Percentiles rank a stretch among this genome's conserved stretches.
Conservation (phyloP, 2,329 filamentous ascomycete species). For the Aspergillus fischeri region DNA sequence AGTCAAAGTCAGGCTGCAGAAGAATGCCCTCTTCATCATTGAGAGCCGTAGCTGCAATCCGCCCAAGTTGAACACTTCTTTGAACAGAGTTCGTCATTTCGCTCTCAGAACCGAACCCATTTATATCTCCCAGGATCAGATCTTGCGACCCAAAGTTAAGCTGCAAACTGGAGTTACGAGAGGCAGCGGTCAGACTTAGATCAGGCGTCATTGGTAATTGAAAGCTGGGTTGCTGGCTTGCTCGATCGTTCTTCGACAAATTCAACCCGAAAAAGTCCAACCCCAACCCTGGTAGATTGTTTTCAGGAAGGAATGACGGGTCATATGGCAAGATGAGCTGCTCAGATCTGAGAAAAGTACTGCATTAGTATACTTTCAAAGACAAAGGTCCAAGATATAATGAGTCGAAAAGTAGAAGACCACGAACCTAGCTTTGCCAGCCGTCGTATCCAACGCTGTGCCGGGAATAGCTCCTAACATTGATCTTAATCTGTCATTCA, state of each 20-base stretch:
- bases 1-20: slow-evolving; percentile 55
- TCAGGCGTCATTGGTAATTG: slow-evolving; percentile 32
- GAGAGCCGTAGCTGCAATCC: slow-evolving; percentile 19
- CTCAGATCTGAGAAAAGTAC: slow-evolving; percentile 54
- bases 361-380: neutral
- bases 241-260: slow-evolving; percentile 28
- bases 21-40: slow-evolving; percentile 45
- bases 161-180: slow-evolving; percentile 29
- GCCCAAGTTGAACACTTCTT: slow-evolving; percentile 28
- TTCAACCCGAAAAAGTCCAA: slow-evolving; percentile 48
- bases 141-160: slow-evolving; percentile 49
- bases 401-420: slow-evolving; percentile 24
- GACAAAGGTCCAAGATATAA: neutral
- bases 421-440: slow-evolving; percentile 64
- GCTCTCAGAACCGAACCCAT: slow-evolving; percentile 39
- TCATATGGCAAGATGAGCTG: slow-evolving; percentile 79
- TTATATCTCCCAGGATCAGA: slow-evolving; percentile 31
- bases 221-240: slow-evolving; percentile 29
- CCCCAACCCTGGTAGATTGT: slow-evolving; percentile 58
- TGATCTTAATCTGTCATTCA: slow-evolving; percentile 67
- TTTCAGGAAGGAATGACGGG: slow-evolving; percentile 69
- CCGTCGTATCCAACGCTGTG: slow-evolving; percentile 64
- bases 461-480: slow-evolving; percentile 58
- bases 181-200: slow-evolving; percentile 25
- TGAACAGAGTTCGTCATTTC: slow-evolving; percentile 38